phyloP scores from a whole-genome alignment of 2,329 filamentous ascomycete species.

The Sporothrix luriei region DNA sequence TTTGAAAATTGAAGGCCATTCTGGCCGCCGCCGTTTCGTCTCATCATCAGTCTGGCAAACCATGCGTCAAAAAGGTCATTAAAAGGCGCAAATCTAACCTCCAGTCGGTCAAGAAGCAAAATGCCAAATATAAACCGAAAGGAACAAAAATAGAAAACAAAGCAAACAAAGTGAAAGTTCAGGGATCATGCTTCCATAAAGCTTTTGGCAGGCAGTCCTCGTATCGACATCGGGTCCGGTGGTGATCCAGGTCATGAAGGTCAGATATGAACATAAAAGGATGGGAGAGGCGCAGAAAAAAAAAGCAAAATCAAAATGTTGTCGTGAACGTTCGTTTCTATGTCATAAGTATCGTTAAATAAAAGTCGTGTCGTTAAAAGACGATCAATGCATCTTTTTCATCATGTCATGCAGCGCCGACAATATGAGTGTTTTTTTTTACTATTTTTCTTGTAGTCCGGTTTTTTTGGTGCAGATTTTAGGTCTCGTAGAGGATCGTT shows the following conservation, averaged over 20 bases:
- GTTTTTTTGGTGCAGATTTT: background rate
- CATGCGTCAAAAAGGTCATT: slow-evolving; percentile 17
- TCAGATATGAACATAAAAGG: background rate
- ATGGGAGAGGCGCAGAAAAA: background rate
- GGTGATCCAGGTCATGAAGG: background rate
- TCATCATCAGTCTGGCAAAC: slow-evolving; percentile 24
- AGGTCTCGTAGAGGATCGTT: background rate
- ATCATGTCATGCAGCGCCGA: slow-evolving; percentile 4
- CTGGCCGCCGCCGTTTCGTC: slow-evolving; percentile 12
- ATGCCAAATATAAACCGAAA: background rate
- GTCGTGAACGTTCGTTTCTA: slow-evolving; percentile 31
- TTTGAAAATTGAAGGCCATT: slow-evolving; percentile 2
- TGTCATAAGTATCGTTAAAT: slow-evolving; percentile 29
- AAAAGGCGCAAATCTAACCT: slow-evolving; percentile 23
- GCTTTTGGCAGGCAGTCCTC: background rate
- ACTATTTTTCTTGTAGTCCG: background rate
- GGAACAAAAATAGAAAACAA: background rate
- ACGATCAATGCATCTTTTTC: slow-evolving; percentile 8
- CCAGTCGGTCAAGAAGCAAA: slow-evolving; percentile 12
- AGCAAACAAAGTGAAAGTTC: background rate
- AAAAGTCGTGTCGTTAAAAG: slow-evolving; percentile 22
- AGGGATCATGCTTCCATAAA: background rate
- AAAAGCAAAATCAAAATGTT: background rate
- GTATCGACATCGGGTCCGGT: slow-evolving; percentile 2
- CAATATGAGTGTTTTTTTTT: slow-evolving; percentile 13